Percentiles rank a stretch among this genome's conserved stretches.
These are phyloP conservation scores for Sphagnum fallax DNA, from an alignment of 228 moss, liverwort and hornwort species.

Conservation along the genomic window DNA sequence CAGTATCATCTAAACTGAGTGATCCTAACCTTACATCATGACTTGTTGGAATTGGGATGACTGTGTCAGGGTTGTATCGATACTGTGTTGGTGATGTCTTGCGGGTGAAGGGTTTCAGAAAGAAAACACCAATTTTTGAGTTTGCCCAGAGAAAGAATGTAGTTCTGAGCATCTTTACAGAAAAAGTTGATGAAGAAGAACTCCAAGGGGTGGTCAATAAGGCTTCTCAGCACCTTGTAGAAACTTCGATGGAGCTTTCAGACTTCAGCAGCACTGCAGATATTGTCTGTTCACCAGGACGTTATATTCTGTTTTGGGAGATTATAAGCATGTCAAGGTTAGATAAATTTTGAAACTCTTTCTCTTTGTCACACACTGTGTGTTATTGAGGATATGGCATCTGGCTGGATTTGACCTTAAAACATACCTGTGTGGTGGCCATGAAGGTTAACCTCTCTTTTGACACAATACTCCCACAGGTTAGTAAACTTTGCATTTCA, in stretches of 20 bases:
- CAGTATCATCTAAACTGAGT: neutral
- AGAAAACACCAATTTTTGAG: slow-evolving; percentile 4
- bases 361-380: too few species aligned
- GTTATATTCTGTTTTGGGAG: slow-evolving; percentile 9
- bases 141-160: slow-evolving; percentile 4
- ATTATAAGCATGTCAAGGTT: neutral
- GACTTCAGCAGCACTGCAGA: slow-evolving; percentile 7
- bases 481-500: too few species aligned
- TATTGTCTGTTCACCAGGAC: neutral
- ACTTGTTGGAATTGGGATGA: neutral
- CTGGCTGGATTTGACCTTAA: too few species aligned
- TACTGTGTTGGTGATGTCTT: slow-evolving; percentile 12
- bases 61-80: slow-evolving; percentile 11
- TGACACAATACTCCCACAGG: too few species aligned
- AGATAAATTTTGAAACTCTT: neutral
- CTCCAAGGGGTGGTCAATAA: neutral
- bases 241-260: neutral
- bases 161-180: neutral
- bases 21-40: neutral
- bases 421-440: too few species aligned
- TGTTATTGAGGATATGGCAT: too few species aligned
- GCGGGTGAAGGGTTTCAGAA: slow-evolving; percentile 4
- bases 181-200: slow-evolving; percentile 5
- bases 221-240: neutral
- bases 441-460: too few species aligned